Evolutionary conservation across 2,329 filamentous ascomycete species (phyloP), one percentile per base, ranked within the genome.

Genomic region (Fusarium equiseti): DNA sequence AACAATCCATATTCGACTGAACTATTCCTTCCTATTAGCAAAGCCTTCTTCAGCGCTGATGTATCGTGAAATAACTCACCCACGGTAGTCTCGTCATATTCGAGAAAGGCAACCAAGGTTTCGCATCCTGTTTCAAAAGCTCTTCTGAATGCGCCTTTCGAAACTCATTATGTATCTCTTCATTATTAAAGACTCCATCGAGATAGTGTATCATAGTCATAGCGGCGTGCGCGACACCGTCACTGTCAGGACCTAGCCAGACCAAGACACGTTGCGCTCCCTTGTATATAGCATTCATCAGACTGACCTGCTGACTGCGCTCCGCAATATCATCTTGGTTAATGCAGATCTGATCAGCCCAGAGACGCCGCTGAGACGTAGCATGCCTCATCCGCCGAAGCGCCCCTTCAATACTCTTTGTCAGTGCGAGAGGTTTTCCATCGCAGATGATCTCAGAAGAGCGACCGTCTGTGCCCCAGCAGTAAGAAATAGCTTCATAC

Each of bases 311-410:
- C 8, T 71, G 71, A 51, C 76, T 77, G 43, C 79, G 76, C 64
- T 82, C 81, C 5, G 60, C 65, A 18, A 78, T 68, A 46, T 82
- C 77, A 5, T 75, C 73, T 61, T 82, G 81, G 59, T 83, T 81
- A 59, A 83, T 81, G 68, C 81, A 83, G 44, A 82, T 72, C 68
- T 82, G 80, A 40, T 82, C 81, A 5, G 81, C 77, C 81, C 81
- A 82, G 9, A 82, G 71, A 31, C 79, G 68, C 5, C 79, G 75
- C 31, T 68, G 66, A 24, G 35, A 27, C 15, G 71, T 71, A 20
- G 71, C 45, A 42, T 72, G 69, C 48, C 79, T 71, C 61, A 80
- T 56, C 5, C 78, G 74, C 18, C 53, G 61, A 26, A 81, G 70
- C 24, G 79, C 79, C 40, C 75, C 77, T 24, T 75, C 65, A 29